Conservation (phyloP, 1,284 basidiomycete species). For the Ustilago tritici region DNA sequence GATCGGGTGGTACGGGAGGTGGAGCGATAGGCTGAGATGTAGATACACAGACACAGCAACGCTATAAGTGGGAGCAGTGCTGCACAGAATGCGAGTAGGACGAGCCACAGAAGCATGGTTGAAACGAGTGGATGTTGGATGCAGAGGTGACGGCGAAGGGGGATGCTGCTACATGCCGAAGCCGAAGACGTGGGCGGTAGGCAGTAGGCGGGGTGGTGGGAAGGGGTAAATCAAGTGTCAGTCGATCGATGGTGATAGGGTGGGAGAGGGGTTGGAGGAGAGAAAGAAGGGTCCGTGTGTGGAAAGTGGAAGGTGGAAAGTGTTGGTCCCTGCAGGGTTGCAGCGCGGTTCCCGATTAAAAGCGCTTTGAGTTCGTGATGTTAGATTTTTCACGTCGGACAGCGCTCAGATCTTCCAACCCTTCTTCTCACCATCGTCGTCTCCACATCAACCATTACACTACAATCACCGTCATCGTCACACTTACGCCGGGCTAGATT, state of each 20-base stretch:
- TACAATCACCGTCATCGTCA: conserved; percentile 9
- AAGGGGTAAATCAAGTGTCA: not conserved
- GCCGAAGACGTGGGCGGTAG: no score
- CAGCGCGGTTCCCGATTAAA: no score
- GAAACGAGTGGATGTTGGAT: not conserved
- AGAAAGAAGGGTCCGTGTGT: not conserved
- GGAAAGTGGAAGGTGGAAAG: conserved; percentile 7
- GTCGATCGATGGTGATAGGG: not conserved
- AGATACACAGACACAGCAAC: conserved; percentile 54
- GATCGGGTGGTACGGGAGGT: conserved; percentile 7
- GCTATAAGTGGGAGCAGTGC: conserved; percentile 33
- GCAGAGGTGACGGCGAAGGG: no score
- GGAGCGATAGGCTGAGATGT: conserved; percentile 52
- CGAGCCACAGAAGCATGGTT: conserved; percentile 42
- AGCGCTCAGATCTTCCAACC: not conserved
- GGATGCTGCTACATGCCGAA: no score
- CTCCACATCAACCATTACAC: not conserved
- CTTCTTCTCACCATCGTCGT: conserved; percentile 5
- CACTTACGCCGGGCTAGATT: not conserved
- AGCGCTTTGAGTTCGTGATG: no score
- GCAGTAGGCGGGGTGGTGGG: no score
- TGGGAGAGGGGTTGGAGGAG: not conserved
- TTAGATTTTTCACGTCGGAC: not conserved
- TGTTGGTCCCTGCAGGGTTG: conserved; percentile 15
- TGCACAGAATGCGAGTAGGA: conserved; percentile 39